A percentile compares a stretch with the other conserved stretches of the same genome.
Evolutionary conservation across 345 rosid genomes (phyloP).

Genomic region (Moricandia moricandioides): DNA sequence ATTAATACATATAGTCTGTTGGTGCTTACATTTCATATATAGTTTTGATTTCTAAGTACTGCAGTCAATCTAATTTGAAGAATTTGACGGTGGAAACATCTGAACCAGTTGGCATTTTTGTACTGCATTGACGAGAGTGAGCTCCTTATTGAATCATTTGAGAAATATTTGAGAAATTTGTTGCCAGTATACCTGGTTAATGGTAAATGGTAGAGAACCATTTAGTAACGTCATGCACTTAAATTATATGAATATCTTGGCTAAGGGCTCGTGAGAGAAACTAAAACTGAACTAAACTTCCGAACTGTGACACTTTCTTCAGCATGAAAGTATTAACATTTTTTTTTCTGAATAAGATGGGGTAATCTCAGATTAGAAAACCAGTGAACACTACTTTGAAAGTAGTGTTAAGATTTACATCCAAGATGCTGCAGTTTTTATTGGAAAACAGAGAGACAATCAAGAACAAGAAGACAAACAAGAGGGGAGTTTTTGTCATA

Average conservation of each 20-base stretch:
- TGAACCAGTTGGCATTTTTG: not conserved
- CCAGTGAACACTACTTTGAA: slow-evolving; percentile 23
- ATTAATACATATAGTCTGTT: too few species aligned
- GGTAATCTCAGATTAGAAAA: not conserved
- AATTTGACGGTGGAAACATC: not conserved
- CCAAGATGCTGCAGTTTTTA: slow-evolving; percentile 28
- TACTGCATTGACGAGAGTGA: not conserved
- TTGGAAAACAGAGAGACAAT: slow-evolving; percentile 12
- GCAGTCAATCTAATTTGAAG: not conserved
- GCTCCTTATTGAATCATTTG: not conserved
- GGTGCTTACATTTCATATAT: too few species aligned
- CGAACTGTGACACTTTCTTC: not conserved
- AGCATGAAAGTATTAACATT: not conserved
- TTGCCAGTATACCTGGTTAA: not conserved
- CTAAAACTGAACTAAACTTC: not conserved
- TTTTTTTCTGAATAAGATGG: not conserved
- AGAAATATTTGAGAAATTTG: not conserved
- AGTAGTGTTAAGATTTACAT: slow-evolving; percentile 28
- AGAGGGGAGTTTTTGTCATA: slow-evolving; percentile 17
- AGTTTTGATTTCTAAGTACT: too few species aligned
- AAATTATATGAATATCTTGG: not conserved
- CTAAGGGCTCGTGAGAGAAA: not conserved
- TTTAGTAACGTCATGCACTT: not conserved
- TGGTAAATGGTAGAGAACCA: not conserved
- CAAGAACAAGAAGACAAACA: slow-evolving; percentile 19